Conservation (phyloP, 1,139 yeast species). For the Scheffersomyces lignicola region DNA sequence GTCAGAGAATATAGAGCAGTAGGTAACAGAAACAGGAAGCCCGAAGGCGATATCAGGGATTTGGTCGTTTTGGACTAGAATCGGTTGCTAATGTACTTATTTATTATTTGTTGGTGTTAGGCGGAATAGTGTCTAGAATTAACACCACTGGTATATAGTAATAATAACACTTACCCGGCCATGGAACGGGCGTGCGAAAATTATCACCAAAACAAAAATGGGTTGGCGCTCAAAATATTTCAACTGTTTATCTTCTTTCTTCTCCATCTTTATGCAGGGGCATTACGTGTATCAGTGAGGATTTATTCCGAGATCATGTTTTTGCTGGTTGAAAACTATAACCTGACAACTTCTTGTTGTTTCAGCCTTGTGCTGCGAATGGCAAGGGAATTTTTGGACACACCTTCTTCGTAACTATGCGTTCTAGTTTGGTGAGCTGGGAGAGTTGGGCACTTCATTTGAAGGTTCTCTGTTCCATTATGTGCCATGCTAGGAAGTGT, state of each 20-base stretch:
- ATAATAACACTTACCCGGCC: too few relatives aligned
- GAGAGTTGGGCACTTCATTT: slow-evolving; percentile 3
- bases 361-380: slow-evolving; percentile 44
- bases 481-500: too few relatives aligned
- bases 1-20: neutral
- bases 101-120: too few relatives aligned
- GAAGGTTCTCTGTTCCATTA: slow-evolving; percentile 2
- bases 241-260: slow-evolving; percentile 20
- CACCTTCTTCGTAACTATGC: slow-evolving; percentile 14
- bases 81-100: too few relatives aligned
- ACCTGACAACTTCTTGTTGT: slow-evolving; percentile 94
- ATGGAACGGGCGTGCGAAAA: slow-evolving; percentile 8
- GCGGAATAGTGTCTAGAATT: too few relatives aligned
- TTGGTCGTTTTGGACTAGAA: neutral
- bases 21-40: neutral
- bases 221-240: neutral
- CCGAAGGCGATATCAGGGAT: neutral
- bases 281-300: slow-evolving; percentile 99
- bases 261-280: slow-evolving; percentile 99
- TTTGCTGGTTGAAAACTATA: slow-evolving; percentile 99
- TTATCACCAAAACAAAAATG: slow-evolving; percentile 5
- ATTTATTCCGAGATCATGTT: slow-evolving; percentile 99
- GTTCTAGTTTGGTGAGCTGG: too few relatives aligned
- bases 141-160: too few relatives aligned
- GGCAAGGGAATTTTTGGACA: slow-evolving; percentile 79